phyloP scores from a whole-genome alignment of 371 early-diverging fungal species.

The Haplosporangium sp. region DNA sequence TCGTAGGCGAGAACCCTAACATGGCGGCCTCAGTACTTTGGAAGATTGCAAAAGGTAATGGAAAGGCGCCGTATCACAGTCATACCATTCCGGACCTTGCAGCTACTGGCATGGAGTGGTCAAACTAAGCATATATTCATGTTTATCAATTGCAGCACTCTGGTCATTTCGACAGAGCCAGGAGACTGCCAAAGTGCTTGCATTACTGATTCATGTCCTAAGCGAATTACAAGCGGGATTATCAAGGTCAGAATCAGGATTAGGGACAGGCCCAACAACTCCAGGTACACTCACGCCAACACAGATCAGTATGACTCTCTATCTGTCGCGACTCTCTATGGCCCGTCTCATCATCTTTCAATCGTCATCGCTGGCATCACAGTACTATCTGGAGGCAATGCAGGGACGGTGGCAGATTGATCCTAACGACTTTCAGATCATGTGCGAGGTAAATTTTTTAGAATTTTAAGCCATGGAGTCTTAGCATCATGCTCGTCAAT shows the following conservation, averaged over 20 bases:
- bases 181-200: constrained; percentile 39
- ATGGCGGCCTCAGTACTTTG: constrained; percentile 47
- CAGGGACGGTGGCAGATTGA: constrained; percentile 51
- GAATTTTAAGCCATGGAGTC: too few species aligned
- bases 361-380: constrained; percentile 14
- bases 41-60: constrained; percentile 51
- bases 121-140: background rate
- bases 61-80: too few species aligned
- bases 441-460: constrained; percentile 23
- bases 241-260: background rate
- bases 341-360: constrained; percentile 40
- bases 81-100: background rate
- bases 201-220: constrained; percentile 33
- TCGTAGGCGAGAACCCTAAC: constrained; percentile 30
- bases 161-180: constrained; percentile 32
- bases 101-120: too few species aligned
- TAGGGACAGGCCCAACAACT: constrained; percentile 5
- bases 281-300: constrained; percentile 44
- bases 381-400: constrained; percentile 43
- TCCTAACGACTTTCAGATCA: constrained; percentile 20
- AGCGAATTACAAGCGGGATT: constrained; percentile 12
- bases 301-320: constrained; percentile 53
- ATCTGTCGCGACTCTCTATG: constrained; percentile 44
- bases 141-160: constrained; percentile 14
- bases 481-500: background rate